Evolutionary conservation across 257 asterid genomes (phyloP).

Genomic region (Rehmannia glutinosa): DNA sequence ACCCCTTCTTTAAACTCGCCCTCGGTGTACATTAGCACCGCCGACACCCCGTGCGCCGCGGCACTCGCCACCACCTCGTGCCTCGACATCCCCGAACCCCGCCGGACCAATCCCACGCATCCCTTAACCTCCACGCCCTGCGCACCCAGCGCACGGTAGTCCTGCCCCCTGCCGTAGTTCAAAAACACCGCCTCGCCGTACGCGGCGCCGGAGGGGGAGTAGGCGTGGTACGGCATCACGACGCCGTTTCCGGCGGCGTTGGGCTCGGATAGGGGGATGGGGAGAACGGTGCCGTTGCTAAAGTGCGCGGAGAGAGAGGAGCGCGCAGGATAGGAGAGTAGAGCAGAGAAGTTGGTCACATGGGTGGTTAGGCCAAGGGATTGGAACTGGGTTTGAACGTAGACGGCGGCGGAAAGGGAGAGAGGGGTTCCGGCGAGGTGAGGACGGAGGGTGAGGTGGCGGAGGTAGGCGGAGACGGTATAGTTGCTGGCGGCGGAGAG

Average conservation of each 20-base stretch:
- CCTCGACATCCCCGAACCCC: slow-evolving; percentile 74
- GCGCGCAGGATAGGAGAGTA: slow-evolving; percentile 70
- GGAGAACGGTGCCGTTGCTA: slow-evolving; percentile 34
- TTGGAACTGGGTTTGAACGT: slow-evolving; percentile 64
- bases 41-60: slow-evolving; percentile 72
- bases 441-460: slow-evolving; percentile 82
- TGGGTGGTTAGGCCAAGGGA: slow-evolving; percentile 50
- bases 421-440: slow-evolving; percentile 84
- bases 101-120: slow-evolving; percentile 74
- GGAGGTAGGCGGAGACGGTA: slow-evolving; percentile 80
- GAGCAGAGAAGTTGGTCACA: slow-evolving; percentile 49
- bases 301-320: slow-evolving; percentile 60
- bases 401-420: slow-evolving; percentile 58
- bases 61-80: slow-evolving; percentile 67
- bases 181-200: slow-evolving; percentile 60
- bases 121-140: slow-evolving; percentile 54
- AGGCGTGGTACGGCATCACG: slow-evolving; percentile 76
- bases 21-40: slow-evolving; percentile 89
- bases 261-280: slow-evolving; percentile 49
- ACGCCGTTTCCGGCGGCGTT: slow-evolving; percentile 33
- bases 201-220: slow-evolving; percentile 82
- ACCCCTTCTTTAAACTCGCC: slow-evolving; percentile 55
- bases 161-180: slow-evolving; percentile 75
- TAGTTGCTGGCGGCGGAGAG: slow-evolving; percentile 64
- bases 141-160: slow-evolving; percentile 47